These are phyloP conservation scores for Penicillium sp. DNA, from an alignment of 2,329 filamentous ascomycete genomes.

Conservation along the genomic window DNA sequence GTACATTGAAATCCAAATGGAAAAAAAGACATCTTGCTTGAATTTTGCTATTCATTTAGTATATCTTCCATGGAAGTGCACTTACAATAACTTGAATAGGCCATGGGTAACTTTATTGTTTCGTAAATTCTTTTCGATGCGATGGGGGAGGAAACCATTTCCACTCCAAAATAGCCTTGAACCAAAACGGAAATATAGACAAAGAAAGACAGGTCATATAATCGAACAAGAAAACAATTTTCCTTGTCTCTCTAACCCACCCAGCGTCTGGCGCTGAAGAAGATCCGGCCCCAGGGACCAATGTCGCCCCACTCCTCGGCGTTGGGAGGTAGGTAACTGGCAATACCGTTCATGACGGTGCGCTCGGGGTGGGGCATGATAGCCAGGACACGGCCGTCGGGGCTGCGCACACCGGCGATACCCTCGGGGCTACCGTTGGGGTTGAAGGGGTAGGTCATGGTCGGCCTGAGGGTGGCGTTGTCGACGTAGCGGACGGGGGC, in stretches of 20 bases:
- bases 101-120: slow-evolving; percentile 8
- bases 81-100: neutral
- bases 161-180: slow-evolving; percentile 12
- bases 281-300: slow-evolving; percentile 80
- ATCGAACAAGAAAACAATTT: neutral
- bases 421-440: slow-evolving; percentile 79
- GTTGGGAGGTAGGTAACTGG: slow-evolving; percentile 67
- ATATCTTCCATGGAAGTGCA: slow-evolving; percentile 1
- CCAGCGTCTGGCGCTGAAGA: slow-evolving; percentile 83
- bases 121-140: slow-evolving; percentile 15
- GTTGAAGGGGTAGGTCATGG: slow-evolving; percentile 83
- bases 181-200: slow-evolving; percentile 13
- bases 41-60: slow-evolving; percentile 5
- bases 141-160: slow-evolving; percentile 3
- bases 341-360: slow-evolving; percentile 75
- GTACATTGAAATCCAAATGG: neutral
- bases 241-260: slow-evolving; percentile 53
- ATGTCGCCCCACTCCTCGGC: slow-evolving; percentile 68
- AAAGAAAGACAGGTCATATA: slow-evolving; percentile 7
- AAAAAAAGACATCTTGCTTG: slow-evolving; percentile 2
- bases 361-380: slow-evolving; percentile 94
- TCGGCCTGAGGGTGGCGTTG: slow-evolving; percentile 65
- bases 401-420: slow-evolving; percentile 73
- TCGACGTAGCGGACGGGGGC: slow-evolving; percentile 80
- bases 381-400: slow-evolving; percentile 74